phyloP scores from a whole-genome alignment of 805 yeast species.

The Metschnikowia chrysomelidarum region DNA sequence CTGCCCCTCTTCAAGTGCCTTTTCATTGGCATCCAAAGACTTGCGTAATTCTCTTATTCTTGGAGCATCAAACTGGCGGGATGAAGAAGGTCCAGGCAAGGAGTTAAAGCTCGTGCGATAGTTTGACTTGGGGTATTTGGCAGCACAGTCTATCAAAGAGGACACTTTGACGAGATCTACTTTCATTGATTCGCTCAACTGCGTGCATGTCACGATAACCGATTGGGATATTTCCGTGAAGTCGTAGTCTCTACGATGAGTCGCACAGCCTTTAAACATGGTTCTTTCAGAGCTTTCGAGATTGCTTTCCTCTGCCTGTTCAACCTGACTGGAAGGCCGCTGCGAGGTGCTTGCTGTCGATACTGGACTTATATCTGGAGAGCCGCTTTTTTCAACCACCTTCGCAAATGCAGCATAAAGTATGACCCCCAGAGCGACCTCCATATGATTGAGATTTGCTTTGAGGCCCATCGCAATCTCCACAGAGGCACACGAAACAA shows the following conservation, averaged over 20 bases:
- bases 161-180: conserved; percentile 39
- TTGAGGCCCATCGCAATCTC: conserved; percentile 80
- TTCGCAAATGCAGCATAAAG: conserved; percentile 85
- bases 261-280: too few species aligned
- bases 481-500: conserved; percentile 69
- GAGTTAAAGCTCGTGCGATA: conserved; percentile 64
- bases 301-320: too few species aligned
- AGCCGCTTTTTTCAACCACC: conserved; percentile 36
- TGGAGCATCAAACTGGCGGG: conserved; percentile 83
- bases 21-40: conserved; percentile 37
- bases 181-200: conserved; percentile 9
- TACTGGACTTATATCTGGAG: background rate
- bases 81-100: conserved; percentile 67
- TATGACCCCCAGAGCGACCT: conserved; percentile 73
- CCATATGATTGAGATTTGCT: conserved; percentile 76
- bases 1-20: conserved; percentile 1
- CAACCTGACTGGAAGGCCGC: too few species aligned
- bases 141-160: conserved; percentile 42
- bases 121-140: conserved; percentile 41
- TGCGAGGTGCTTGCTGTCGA: background rate
- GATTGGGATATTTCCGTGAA: conserved; percentile 6
- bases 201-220: conserved; percentile 7
- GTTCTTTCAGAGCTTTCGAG: too few species aligned
- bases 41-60: conserved; percentile 84
- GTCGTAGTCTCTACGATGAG: too few species aligned